A percentile compares a stretch with the other conserved stretches of the same genome.
phyloP scores from a whole-genome alignment of 805 yeast species.

The Pichia eremophila region DNA sequence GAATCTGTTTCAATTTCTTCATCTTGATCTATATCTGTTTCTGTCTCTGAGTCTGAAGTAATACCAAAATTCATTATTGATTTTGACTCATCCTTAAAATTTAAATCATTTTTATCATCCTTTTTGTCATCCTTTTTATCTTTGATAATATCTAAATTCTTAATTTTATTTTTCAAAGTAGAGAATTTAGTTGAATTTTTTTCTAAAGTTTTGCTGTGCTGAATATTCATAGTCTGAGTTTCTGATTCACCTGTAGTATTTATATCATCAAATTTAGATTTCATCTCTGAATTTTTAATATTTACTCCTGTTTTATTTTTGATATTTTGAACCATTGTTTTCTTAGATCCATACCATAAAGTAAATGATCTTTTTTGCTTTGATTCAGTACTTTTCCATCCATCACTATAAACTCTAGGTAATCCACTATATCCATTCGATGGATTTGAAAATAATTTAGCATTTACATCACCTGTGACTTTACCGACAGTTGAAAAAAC shows the following conservation, averaged over 20 bases:
- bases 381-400: slow-evolving; percentile 76
- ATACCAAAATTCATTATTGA: background rate
- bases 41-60: background rate
- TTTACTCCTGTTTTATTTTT: slow-evolving; percentile 5
- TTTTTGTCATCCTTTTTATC: background rate
- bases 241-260: background rate
- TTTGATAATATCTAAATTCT: background rate
- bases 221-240: background rate
- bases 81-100: background rate
- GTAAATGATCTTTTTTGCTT: slow-evolving; percentile 72
- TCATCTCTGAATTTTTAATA: background rate
- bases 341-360: slow-evolving; percentile 69
- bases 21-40: background rate
- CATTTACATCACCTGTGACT: slow-evolving; percentile 37
- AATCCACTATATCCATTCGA: slow-evolving; percentile 47
- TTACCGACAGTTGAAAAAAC: slow-evolving; percentile 65
- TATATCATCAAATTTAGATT: background rate
- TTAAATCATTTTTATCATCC: background rate
- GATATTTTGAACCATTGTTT: slow-evolving; percentile 29
- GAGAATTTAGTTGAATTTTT: background rate
- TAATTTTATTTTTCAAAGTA: background rate
- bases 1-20: background rate
- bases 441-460: slow-evolving; percentile 27
- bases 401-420: slow-evolving; percentile 73
- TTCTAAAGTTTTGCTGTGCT: background rate